A percentile compares a stretch with the other conserved stretches of the same genome.
phyloP scores from a whole-genome alignment of 2,329 filamentous ascomycete genomes.

The Botryotinia narcissicola region DNA sequence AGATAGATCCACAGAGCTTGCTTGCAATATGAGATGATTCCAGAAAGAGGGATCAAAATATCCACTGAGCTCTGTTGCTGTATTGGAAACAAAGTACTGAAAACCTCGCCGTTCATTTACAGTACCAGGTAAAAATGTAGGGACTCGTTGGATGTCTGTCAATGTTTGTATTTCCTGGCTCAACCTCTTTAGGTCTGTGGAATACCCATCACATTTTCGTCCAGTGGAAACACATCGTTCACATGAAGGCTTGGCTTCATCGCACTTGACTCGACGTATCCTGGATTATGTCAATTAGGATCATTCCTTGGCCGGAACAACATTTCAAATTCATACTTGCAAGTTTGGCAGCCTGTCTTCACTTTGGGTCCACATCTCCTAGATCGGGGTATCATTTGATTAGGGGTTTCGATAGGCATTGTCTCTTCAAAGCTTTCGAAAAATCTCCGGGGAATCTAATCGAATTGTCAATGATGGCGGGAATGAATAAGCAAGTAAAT shows the following conservation, averaged over 20 bases:
- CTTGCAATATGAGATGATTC: conserved; percentile 34
- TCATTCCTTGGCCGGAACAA: neutral
- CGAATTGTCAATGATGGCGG: neutral
- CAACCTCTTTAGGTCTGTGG: neutral
- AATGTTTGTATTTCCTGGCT: conserved; percentile 5
- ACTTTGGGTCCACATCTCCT: conserved; percentile 16
- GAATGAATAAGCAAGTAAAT: conserved; percentile 1
- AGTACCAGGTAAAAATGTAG: conserved; percentile 29
- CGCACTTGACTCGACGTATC: conserved; percentile 25
- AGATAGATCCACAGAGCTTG: conserved; percentile 30
- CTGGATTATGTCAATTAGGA: conserved; percentile 13
- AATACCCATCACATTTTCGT: conserved; percentile 23
- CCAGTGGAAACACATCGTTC: conserved; percentile 22
- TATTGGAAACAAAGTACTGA: conserved; percentile 33
- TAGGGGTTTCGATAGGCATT: neutral
- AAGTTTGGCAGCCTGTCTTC: conserved; percentile 21
- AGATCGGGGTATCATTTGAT: neutral
- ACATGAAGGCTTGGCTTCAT: conserved; percentile 22
- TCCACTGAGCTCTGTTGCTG: conserved; percentile 32
- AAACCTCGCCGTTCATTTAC: conserved; percentile 33
- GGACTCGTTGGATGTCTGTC: conserved; percentile 25
- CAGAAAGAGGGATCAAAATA: conserved; percentile 35
- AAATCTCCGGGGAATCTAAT: neutral
- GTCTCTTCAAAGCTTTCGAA: neutral
- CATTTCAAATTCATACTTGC: conserved; percentile 12